Base-by-base conservation (phyloP, 1,284 basidiomycete species). In the Heimioporus retisporus region DNA sequence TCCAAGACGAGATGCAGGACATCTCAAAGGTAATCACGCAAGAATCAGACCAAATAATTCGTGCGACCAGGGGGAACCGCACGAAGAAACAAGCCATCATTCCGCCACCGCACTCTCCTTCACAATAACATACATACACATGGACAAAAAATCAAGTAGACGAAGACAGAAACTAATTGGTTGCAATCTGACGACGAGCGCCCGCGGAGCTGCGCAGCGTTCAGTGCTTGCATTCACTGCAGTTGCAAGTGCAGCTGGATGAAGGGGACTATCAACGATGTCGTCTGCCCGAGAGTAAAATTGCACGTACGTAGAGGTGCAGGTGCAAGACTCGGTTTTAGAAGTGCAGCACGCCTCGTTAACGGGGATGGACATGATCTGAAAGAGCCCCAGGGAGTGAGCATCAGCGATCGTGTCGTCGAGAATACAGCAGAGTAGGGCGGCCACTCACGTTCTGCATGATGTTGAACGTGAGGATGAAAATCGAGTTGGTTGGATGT, bases 281-380 rank as follows among this genome's bases (percentile, higher is more conserved):
- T 35, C 7, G 35, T 35, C 35, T 10, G 35, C 35, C 35, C 21
- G 53, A 21, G 28, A 31, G 15, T 8, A 2, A 19, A 5, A n/a
- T 15, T 13, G 44, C 6, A 59, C 67, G 0, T 65, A 74, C 72
- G 16, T 50, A 1, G 73, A 53, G 18, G 21, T 7, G 62, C 73
- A 74, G 19, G 6, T 51, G 65, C 75, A 75, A 6, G 25, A 3
- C 0, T 55, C 16, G 23, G 46, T 13, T 60, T 31, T 60, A 31
- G 53, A 18, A 18, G 28, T 19, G 67, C 75, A 76, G 73, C 72
- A 74, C 28, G 73, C 66, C n/a, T 75, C 56, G 65, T 74, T 75
- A 14, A 75, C 67, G 40, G 68, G 73, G 66, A 72, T 66, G 55
- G 75, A 62, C 59, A 23, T 66, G 60, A 67, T 31, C 73, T 74